Evolutionary conservation across 371 early-diverging fungal species (phyloP), one percentile per base, ranked within the genome.

Genomic region (Chytridiales sp.): DNA sequence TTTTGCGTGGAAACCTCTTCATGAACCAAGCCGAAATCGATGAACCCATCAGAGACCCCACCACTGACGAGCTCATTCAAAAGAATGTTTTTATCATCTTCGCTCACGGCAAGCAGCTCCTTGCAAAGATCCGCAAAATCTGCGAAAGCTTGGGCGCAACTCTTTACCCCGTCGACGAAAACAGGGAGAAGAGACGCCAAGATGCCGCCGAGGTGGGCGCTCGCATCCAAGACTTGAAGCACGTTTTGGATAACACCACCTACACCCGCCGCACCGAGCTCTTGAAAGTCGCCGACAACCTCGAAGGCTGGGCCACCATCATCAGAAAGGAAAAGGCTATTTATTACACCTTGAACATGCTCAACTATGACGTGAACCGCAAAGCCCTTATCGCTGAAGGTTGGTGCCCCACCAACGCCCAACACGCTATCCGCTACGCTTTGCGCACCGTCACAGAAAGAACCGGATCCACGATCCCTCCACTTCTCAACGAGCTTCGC

Each of bases 241-340:
- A 76, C 63, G 74, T 94, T 36, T 79, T 97, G 19, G 82, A 84
- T 59, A 95, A 85, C 69, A 96, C 94, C 31, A 86, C 80, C 36
- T 85, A 85, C 61, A 87, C 94, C 0, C 87, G 93, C 43, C 82
- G 87, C 48, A 81, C 84, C 43, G 97, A 95, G 71, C 80, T 98
- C 11, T 64, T 77, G 53, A 84, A 87, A 50, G 86, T 96, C 22
- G 84, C 95, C 5, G 90, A 89, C 60, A 85, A 86, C 47, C 58
- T 96, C 64, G 81, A 85, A 32, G 78, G 86, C 22, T 98, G 98
- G 98, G 82, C 85, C 47, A 87, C 87, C 4, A 85, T 92, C 39
- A 87, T 95, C 56, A 89, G 88, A 70, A 98, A 96, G 80, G 97
- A 98, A 68, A 97, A 96, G 85, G 93, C 92, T n/a, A 89, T 95